Percentiles rank a stretch among this genome's conserved stretches.
phyloP scores from a whole-genome alignment of 139 green algal species.

The Ulvella scutata region DNA sequence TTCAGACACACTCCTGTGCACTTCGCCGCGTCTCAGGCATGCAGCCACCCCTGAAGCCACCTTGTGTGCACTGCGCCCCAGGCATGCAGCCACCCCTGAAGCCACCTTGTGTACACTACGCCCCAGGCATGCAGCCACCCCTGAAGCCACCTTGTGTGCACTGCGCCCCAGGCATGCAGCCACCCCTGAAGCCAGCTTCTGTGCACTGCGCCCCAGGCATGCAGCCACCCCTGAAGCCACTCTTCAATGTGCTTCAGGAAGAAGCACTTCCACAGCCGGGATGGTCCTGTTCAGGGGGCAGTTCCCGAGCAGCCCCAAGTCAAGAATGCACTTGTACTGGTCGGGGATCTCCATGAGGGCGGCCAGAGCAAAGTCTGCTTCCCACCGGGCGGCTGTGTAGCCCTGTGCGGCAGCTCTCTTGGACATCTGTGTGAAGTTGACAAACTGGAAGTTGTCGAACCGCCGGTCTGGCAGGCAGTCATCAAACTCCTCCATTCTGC shows the following conservation, averaged over 20 bases:
- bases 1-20: no score
- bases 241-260: background rate
- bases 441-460: constrained; percentile 31
- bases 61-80: no score
- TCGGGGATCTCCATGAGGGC: constrained; percentile 37
- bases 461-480: background rate
- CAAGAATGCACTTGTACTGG: constrained; percentile 19
- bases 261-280: background rate
- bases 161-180: no score
- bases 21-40: no score
- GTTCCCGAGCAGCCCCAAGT: background rate
- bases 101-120: no score
- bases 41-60: no score
- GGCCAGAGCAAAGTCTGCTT: constrained; percentile 25
- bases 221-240: no score
- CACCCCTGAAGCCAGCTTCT: no score
- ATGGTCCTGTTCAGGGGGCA: background rate
- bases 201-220: no score
- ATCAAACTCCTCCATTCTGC: background rate
- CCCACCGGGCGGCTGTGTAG: background rate
- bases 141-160: no score
- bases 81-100: no score
- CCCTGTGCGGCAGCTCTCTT: background rate
- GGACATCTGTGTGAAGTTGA: constrained; percentile 23
- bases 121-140: no score